Conservation (phyloP, 2,329 filamentous ascomycete species). For the Aspergillus niger region DNA sequence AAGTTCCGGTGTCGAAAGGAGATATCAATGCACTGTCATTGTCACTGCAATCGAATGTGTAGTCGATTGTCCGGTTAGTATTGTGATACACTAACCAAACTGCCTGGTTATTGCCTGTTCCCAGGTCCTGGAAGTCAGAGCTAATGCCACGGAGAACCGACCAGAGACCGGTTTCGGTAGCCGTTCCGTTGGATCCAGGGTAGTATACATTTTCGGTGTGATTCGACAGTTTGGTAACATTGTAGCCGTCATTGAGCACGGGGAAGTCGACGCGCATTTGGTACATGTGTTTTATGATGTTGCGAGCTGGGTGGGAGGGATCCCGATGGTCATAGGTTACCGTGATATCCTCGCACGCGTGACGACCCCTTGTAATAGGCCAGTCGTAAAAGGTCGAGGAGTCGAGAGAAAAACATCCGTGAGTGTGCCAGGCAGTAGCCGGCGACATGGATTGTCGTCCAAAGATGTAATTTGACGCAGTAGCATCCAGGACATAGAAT, state of each 20-base stretch:
- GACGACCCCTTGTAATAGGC: conserved; percentile 54
- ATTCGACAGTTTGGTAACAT: conserved; percentile 57
- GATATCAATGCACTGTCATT: conserved; percentile 53
- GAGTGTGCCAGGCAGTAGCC: conserved; percentile 62
- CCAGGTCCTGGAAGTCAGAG: conserved; percentile 53
- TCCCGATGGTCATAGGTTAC: conserved; percentile 63
- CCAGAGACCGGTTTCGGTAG: conserved; percentile 62
- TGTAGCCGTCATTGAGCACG: conserved; percentile 61
- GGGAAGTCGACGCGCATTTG: conserved; percentile 58
- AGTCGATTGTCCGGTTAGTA: conserved; percentile 51
- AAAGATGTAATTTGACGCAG: conserved; percentile 64
- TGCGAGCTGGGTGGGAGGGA: conserved; percentile 60
- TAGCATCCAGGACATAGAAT: conserved; percentile 64
- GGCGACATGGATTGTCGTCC: conserved; percentile 63
- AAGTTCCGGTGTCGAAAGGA: conserved; percentile 55
- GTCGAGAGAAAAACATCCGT: conserved; percentile 62
- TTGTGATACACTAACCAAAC: conserved; percentile 49
- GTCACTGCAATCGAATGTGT: conserved; percentile 58
- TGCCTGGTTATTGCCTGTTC: conserved; percentile 45
- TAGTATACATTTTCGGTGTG: conserved; percentile 53
- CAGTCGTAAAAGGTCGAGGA: conserved; percentile 59
- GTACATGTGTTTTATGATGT: conserved; percentile 62
- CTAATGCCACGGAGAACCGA: conserved; percentile 57
- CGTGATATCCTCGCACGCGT: conserved; percentile 58
- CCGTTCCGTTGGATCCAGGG: conserved; percentile 53